Evolutionary conservation across 2,329 filamentous ascomycete genomes (phyloP), one percentile per base, ranked within the genome.

Genomic region (Xylogone sp.): DNA sequence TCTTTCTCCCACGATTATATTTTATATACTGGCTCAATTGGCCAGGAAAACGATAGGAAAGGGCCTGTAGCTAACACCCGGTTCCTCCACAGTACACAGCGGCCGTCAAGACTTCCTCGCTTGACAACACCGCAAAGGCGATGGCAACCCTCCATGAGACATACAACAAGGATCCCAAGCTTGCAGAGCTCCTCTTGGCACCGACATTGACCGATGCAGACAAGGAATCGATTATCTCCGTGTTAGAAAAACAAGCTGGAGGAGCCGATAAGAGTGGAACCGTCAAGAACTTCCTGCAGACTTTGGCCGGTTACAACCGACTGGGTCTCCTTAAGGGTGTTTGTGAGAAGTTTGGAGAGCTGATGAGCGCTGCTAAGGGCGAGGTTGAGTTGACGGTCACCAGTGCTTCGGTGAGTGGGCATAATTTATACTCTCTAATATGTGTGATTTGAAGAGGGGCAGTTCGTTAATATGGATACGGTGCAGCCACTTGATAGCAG

Each of bases 221-320:
- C 82, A 97, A 97, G 85, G 76, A 82, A 64, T 79, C 86, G 73
- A 90, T 99, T 68, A 75, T 97, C 56, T 76, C 82, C 66, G 93
- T 97, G 81, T 84, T 99, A 63, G 80, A 87, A 74, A 96, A 96
- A 84, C 81, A 86, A 68, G 77, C 87, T 59, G 74, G 75, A n/a
- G n/a, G n/a, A 61, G 71, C 75, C 59, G 81, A 86, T 71, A 90
- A 88, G 76, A 77, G 74, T 69, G 84, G 89, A 69, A 90, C 92
- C 58, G 77, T 97, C 73, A 91, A 94, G 85, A 95, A 97, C 83
- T 92, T 99, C 79, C 83, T 99, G 64, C 69, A 78, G 52, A 88
- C 93, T 52, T 83, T 99, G 53, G 93, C 94, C 61, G 90, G 94
- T 78, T 96, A 99, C 85, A 99, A 99, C 84, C 84, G 94, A 62